Evolutionary conservation across 225 moss, liverwort and hornwort genomes (phyloP).

Genomic region (Marchantia paleacea): DNA sequence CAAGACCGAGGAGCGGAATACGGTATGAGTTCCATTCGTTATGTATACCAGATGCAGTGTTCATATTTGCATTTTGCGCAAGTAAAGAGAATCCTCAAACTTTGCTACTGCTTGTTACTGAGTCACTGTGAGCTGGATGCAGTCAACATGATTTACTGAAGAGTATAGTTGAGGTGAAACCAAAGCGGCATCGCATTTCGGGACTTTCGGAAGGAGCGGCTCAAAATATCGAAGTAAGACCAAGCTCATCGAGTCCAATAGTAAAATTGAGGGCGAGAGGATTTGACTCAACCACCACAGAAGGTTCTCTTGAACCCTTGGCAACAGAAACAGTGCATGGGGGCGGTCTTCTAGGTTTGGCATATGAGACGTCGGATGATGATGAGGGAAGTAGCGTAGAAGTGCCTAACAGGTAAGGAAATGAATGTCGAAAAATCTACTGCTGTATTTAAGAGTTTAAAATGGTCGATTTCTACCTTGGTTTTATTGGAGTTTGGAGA

Average conservation of each 20-base stretch:
- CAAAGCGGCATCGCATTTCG: slow-evolving; percentile 63
- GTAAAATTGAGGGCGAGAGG: slow-evolving; percentile 27
- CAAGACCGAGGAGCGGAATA: slow-evolving; percentile 86
- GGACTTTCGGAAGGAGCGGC: slow-evolving; percentile 40
- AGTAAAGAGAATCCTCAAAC: too few species aligned
- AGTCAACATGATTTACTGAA: slow-evolving; percentile 89
- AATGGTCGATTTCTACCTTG: background rate
- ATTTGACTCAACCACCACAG: slow-evolving; percentile 17
- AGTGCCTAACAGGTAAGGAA: slow-evolving; percentile 11
- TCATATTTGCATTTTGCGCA: background rate
- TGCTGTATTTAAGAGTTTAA: slow-evolving; percentile 5
- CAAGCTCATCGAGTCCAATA: slow-evolving; percentile 45
- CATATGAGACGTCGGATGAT: slow-evolving; percentile 76
- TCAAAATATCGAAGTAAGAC: slow-evolving; percentile 41
- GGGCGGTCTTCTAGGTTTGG: slow-evolving; percentile 75
- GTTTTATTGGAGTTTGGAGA: background rate
- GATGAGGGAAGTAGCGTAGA: slow-evolving; percentile 63
- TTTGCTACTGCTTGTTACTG: background rate
- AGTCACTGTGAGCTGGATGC: slow-evolving; percentile 9
- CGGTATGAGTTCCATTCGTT: slow-evolving; percentile 41
- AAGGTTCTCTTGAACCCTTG: slow-evolving; percentile 30
- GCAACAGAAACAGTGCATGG: slow-evolving; percentile 23
- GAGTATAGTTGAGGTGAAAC: slow-evolving; percentile 91
- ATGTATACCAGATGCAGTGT: background rate
- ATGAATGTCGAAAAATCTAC: slow-evolving; percentile 1